These are phyloP conservation scores for Debaryomycetaceae sp. DNA, from an alignment of 1,139 yeast species.

Conservation along the genomic window DNA sequence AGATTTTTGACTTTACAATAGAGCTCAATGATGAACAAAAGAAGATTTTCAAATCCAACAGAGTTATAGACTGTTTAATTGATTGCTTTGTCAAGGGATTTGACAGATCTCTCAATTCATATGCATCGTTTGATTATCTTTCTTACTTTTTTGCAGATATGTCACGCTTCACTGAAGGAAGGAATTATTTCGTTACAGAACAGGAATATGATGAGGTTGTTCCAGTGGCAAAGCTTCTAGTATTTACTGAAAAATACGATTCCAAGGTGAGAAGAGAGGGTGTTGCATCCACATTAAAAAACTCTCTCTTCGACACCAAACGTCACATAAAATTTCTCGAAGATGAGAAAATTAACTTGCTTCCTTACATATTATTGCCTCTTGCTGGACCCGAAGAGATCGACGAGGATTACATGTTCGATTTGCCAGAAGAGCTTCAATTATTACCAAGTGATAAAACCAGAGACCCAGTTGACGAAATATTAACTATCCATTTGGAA, in stretches of 20 bases:
- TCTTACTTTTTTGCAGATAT: conserved; percentile 89
- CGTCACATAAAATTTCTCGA: conserved; percentile 58
- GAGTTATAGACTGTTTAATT: conserved; percentile 77
- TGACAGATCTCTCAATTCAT: conserved; percentile 65
- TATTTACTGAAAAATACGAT: conserved; percentile 79
- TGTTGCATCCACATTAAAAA: conserved; percentile 89
- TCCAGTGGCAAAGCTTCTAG: conserved; percentile 76
- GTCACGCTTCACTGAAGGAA: conserved; percentile 68
- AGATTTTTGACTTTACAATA: conserved; percentile 49
- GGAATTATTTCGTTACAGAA: conserved; percentile 68
- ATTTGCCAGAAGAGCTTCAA: conserved; percentile 87
- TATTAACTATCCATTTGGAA: conserved; percentile 72
- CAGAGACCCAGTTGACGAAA: conserved; percentile 68
- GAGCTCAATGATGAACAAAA: conserved; percentile 27
- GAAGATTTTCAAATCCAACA: conserved; percentile 50
- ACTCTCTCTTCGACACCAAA: conserved; percentile 77
- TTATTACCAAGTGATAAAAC: conserved; percentile 70
- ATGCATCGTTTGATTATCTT: conserved; percentile 77
- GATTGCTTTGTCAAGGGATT: conserved; percentile 88
- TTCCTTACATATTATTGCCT: conserved; percentile 82
- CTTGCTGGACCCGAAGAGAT: conserved; percentile 81
- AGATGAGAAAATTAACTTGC: conserved; percentile 64
- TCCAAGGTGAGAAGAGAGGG: conserved; percentile 84
- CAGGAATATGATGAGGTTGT: conserved; percentile 76
- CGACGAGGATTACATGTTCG: conserved; percentile 79